phyloP scores from a whole-genome alignment of 1,139 yeast genomes.

The Arxiozyma heterogenica region DNA sequence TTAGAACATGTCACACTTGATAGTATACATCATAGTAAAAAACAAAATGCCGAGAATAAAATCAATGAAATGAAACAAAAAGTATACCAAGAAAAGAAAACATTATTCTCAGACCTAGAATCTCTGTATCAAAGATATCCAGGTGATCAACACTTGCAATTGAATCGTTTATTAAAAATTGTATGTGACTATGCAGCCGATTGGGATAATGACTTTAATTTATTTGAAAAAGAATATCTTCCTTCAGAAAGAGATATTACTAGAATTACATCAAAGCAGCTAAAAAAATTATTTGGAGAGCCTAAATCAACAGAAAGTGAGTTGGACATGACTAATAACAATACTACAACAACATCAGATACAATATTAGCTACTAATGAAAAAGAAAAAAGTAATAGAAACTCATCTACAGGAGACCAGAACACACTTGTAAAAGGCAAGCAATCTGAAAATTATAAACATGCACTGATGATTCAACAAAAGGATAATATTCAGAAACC shows the following conservation, averaged over 20 bases:
- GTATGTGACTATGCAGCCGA: conserved; percentile 75
- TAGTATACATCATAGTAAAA: conserved; percentile 56
- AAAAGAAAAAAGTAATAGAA: not conserved
- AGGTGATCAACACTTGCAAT: conserved; percentile 57
- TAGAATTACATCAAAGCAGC: conserved; percentile 79
- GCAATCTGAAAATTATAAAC: not conserved
- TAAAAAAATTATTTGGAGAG: conserved; percentile 52
- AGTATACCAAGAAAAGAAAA: conserved; percentile 44
- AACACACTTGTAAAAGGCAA: not conserved
- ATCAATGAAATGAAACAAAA: conserved; percentile 50
- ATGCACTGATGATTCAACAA: not conserved
- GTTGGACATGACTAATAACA: not conserved
- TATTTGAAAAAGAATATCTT: conserved; percentile 68
- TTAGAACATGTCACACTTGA: conserved; percentile 76
- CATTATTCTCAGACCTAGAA: conserved; percentile 40
- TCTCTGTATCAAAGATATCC: conserved; percentile 46
- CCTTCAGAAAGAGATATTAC: conserved; percentile 94
- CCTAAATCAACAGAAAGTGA: not conserved
- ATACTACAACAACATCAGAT: not conserved
- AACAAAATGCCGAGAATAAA: conserved; percentile 55
- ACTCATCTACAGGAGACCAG: not conserved
- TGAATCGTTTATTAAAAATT: conserved; percentile 61
- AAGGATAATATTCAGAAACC: not conserved
- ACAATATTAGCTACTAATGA: too few species aligned
- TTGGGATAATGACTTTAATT: conserved; percentile 82